Percentiles rank a stretch among this genome's conserved stretches.
Conservation (phyloP, 805 yeast genomes). For the Kodamaea kakaduensis region DNA sequence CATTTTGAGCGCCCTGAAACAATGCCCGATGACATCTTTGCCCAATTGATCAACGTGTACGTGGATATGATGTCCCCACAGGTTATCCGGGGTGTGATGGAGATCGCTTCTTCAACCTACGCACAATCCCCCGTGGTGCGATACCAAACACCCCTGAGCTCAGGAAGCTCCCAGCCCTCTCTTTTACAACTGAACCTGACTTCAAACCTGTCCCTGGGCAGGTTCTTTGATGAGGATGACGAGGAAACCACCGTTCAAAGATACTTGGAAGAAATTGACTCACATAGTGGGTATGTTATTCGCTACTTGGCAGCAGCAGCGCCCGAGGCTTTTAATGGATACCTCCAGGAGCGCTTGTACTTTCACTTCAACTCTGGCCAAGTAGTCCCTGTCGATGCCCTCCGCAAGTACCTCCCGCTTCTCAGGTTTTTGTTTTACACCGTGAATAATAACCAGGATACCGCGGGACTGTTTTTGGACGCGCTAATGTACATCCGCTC, state of each 20-base stretch:
- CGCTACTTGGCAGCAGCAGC: slow-evolving; percentile 36
- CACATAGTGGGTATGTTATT: slow-evolving; percentile 26
- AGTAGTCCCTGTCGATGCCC: slow-evolving; percentile 18
- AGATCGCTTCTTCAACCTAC: slow-evolving; percentile 16
- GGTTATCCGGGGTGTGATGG: slow-evolving; percentile 25
- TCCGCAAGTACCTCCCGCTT: slow-evolving; percentile 34
- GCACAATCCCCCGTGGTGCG: slow-evolving; percentile 17
- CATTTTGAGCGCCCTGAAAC: slow-evolving; percentile 28
- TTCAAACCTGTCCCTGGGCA: too few relatives aligned
- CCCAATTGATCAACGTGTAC: slow-evolving; percentile 26
- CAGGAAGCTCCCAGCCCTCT: slow-evolving; percentile 11
- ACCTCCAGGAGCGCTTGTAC: slow-evolving; percentile 23
- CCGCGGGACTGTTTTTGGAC: slow-evolving; percentile 20
- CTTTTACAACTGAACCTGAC: background rate
- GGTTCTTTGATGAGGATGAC: slow-evolving; percentile 7
- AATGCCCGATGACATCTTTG: slow-evolving; percentile 17
- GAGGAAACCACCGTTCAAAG: background rate
- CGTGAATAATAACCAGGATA: slow-evolving; percentile 19
- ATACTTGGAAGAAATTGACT: slow-evolving; percentile 29
- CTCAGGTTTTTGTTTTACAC: slow-evolving; percentile 30
- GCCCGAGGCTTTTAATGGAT: slow-evolving; percentile 29
- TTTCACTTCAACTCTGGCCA: slow-evolving; percentile 12
- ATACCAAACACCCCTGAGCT: slow-evolving; percentile 30
- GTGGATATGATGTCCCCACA: slow-evolving; percentile 28
- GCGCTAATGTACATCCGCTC: slow-evolving; percentile 28